A percentile compares a stretch with the other conserved stretches of the same genome.
Evolutionary conservation across 1,139 yeast genomes (phyloP).

Genomic region (Lodderomyces elongisporus): DNA sequence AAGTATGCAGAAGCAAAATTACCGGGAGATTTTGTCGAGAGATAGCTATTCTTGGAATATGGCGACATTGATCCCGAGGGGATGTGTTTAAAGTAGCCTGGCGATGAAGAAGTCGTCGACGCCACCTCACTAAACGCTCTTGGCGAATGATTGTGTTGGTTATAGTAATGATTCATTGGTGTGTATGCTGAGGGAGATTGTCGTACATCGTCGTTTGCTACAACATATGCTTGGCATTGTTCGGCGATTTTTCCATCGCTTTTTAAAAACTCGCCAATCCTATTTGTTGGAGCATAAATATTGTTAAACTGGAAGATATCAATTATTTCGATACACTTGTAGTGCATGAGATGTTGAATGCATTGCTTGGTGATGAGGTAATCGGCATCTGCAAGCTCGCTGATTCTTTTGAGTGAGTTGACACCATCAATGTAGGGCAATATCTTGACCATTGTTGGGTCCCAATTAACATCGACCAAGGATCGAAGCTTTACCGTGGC

Average conservation of each 20-base stretch:
- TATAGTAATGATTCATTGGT: constrained; percentile 4
- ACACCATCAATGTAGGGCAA: constrained; percentile 84
- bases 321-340: constrained; percentile 73
- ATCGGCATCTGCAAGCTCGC: constrained; percentile 79
- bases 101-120: constrained; percentile 6
- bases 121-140: constrained; percentile 3
- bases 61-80: constrained; percentile 17
- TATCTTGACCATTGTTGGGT: constrained; percentile 89
- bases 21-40: constrained; percentile 11
- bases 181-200: constrained; percentile 2
- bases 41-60: constrained; percentile 6
- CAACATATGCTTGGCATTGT: constrained; percentile 81
- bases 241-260: constrained; percentile 59
- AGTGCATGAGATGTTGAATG: constrained; percentile 86
- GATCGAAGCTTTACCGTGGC: constrained; percentile 68
- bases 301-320: constrained; percentile 89
- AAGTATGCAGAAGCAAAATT: constrained; percentile 2
- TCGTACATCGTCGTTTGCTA: constrained; percentile 20
- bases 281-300: constrained; percentile 84
- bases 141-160: too few species aligned
- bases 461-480: constrained; percentile 90
- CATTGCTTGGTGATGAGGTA: constrained; percentile 76
- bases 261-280: constrained; percentile 61
- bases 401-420: constrained; percentile 72
- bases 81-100: constrained; percentile 8